Evolutionary conservation across 805 yeast genomes (phyloP), one percentile per base, ranked within the genome.

Genomic region (Ogataea degrootiae): DNA sequence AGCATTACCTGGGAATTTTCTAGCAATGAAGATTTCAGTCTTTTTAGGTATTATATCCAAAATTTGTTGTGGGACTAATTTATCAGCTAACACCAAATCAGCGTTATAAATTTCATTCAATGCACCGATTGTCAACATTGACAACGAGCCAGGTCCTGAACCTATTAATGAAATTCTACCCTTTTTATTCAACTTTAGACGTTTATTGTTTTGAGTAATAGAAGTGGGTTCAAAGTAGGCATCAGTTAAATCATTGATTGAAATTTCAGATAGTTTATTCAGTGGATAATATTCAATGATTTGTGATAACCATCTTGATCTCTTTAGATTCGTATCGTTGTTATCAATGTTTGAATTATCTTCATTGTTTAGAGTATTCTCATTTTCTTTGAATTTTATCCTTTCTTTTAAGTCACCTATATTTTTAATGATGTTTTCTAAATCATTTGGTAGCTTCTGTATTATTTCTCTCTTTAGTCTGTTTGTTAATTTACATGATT

Each of bases 1-100:
- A 1, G 98, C 97, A 63, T 92, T 92, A 1, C 98, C 98, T 2
- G 98, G 98, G 68, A 90, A 92, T 65, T 92, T 92, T 37, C 89
- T 76, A 2, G 98, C 98, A 49, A 92, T 90, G 62, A 86, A 89
- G 4, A 85, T 71, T 40, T 82, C 83, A 1, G 95, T 87, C 31
- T 74, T 73, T 31, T 76, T 63, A 0, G 97, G 97, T n/a, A 92
- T 83, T 17, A 91, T 67, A 40, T 84, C 87, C 34, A 92, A 69
- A 1, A 92, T 95, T 56, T 83, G 85, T 56, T 85, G 87, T 4
- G 98, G 98, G 0, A 92, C 97, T 23, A 92, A 74, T 61, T 92
- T 92, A 63, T 92, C 98, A 1, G 97, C 95, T 38, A 92, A 70
- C 4, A 92, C 76, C 47, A 87, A 67, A 63, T 92, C 97, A 0